Evolutionary conservation across 1,284 basidiomycete species (phyloP), one percentile per base, ranked within the genome.

Genomic region (Cryptococcus amylolentus): DNA sequence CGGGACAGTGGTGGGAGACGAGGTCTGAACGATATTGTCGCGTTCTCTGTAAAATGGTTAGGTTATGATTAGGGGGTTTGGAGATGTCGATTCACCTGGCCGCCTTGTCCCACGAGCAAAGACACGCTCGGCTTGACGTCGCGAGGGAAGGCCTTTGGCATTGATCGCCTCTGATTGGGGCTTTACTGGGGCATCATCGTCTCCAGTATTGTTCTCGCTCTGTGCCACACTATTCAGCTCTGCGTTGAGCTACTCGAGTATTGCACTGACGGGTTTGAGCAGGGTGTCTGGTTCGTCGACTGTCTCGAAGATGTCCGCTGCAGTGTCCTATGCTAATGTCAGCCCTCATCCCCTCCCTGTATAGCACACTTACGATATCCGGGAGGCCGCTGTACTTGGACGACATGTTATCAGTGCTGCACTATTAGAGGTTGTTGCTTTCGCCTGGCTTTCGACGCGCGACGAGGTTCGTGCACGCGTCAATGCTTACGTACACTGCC

Each of bases 271-370:
- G 4, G 65, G 70, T 45, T 57, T 56, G 3, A 69, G 56, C 2
- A 64, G 46, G 1, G 52, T 27, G 20, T 69, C 69, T n/a, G 70
- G 70, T 49, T 73, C 71, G 51, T 95, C 91, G 49, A 89, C 86
- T 0, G 92, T 95, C 76, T 96, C 92, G 71, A 95, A 96, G 40
- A 95, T 84, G 72, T 96, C 92, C 43, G 85, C 89, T 1, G 89
- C 90, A 8, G 89, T 89, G 73, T 94, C 91, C 90, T 94, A 58
- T 2, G 26, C 18, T 16, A 2, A 9, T 18, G n/a, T 50, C 23
- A 53, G 51, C 51, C 44, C 23, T 2, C 16, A 37, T 16, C 5
- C 13, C 8, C 9, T 14, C 23, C 2, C 23, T 23, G 23, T 18
- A 23, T 20, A 45, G 6, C 6, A 16, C 20, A 80, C 84, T 65